Evolutionary conservation across 441 rosid genomes (phyloP), one percentile per base, ranked within the genome.

Genomic region (Cnidoscolus chayamansa): DNA sequence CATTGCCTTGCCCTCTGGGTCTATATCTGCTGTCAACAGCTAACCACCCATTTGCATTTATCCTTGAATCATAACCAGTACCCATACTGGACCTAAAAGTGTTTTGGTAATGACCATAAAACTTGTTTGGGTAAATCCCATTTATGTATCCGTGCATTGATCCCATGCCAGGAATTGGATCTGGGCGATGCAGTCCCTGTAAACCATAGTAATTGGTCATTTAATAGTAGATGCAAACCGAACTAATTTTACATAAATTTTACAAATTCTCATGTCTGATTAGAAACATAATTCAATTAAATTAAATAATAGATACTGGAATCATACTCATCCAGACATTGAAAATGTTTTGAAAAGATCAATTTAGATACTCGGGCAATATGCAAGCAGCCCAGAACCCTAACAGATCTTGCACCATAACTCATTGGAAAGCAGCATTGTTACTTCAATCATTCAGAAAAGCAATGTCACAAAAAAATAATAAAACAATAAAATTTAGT

Each of bases 91-190:
- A 82, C 78, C 88, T 83, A 58, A 81, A 77, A 6, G 89, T 63
- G 77, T 78, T 85, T 20, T 88, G 92, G 83, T 85, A 89, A 67
- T 89, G 97, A 48, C 91, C 80, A 64, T 85, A 90, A 31, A 85
- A 43, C 81, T 89, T 93, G 86, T 74, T 87, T 9, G 86, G 86
- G 72, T 86, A 87, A 84, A 85, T 67, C 81, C 90, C 84, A 77
- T 87, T 89, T 68, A 85, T 65, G 69, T 53, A 88, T 30, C 89
- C 94, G 77, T 80, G 83, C 47, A 84, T 31, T 20, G 88, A 59
- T 30, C 89, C 90, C 70, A 84, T 68, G 76, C 85, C 85, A 25
- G 92, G 74, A 59, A 86, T 30, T 20, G 87, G 85, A 55, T 81
- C 78, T 8, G 85, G 81, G 60, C 87, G 91, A 68, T 79, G 87